Evolutionary conservation across 1,139 yeast species (phyloP).

Genomic region (Sugiyamaella xylanicola): DNA sequence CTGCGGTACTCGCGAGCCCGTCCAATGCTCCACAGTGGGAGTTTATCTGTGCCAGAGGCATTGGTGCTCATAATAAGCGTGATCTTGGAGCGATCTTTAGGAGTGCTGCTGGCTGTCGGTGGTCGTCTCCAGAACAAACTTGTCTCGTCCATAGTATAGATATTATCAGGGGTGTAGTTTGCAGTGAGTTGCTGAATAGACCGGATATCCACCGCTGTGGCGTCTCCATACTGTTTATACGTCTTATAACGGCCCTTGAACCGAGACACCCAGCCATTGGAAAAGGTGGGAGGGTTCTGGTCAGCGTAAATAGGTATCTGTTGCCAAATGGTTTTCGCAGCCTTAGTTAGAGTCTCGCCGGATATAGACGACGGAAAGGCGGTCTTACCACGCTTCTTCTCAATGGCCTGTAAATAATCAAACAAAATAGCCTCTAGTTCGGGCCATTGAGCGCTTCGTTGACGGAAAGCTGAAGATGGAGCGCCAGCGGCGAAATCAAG

Average conservation of each 20-base stretch:
- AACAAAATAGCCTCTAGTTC: constrained; percentile 23
- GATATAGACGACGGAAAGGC: constrained; percentile 21
- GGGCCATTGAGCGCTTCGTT: constrained; percentile 23
- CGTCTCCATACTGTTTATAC: constrained; percentile 22
- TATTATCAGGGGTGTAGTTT: constrained; percentile 17
- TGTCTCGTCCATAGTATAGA: constrained; percentile 24
- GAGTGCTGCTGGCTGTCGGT: constrained; percentile 6
- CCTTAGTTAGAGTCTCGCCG: constrained; percentile 22
- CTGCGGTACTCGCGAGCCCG: constrained; percentile 16
- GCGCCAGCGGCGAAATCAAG: constrained; percentile 23
- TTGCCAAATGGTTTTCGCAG: constrained; percentile 20
- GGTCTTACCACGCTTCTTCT: constrained; percentile 16
- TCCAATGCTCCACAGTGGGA: constrained; percentile 23
- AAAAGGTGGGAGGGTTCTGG: constrained; percentile 21
- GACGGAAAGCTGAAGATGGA: constrained; percentile 21
- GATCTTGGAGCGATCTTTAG: constrained; percentile 19
- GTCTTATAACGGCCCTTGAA: constrained; percentile 22
- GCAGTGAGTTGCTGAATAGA: constrained; percentile 19
- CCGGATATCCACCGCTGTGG: constrained; percentile 20
- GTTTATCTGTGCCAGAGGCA: constrained; percentile 22
- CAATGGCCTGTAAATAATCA: constrained; percentile 22
- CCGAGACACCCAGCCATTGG: constrained; percentile 24
- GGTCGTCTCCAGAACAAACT: constrained; percentile 20
- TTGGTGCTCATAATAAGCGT: constrained; percentile 15
- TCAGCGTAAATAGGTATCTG: constrained; percentile 19